Conservation (phyloP, 305 asterid genomes). For the Nicotiana rustica region DNA sequence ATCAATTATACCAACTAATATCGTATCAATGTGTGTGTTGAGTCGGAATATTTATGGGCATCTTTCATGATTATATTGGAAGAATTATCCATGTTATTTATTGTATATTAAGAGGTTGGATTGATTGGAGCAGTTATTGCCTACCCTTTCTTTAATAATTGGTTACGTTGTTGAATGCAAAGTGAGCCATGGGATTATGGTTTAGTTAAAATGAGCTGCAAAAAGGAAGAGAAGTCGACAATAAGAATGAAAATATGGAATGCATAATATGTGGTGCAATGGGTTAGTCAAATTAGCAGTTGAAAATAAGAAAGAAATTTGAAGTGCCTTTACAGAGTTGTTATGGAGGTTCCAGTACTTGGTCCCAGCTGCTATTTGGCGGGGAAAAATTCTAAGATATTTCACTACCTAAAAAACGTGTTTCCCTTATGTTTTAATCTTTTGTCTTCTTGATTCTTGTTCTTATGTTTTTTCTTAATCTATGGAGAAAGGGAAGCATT, state of each 20-base stretch:
- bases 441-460: neutral
- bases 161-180: conserved; percentile 14
- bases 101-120: neutral
- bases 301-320: neutral
- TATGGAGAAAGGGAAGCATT: neutral
- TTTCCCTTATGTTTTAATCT: neutral
- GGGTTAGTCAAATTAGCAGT: neutral
- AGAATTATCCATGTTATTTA: neutral
- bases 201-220: conserved; percentile 11
- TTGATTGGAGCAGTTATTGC: neutral
- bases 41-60: neutral
- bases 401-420: neutral
- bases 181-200: neutral
- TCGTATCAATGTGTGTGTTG: neutral
- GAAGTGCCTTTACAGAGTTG: neutral
- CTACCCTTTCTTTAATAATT: neutral
- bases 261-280: conserved; percentile 8
- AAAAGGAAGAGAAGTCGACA: neutral
- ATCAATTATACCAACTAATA: too few species aligned
- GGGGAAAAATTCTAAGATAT: neutral
- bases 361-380: neutral
- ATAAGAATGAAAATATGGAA: neutral
- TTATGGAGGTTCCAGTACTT: neutral
- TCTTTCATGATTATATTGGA: neutral
- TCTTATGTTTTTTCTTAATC: neutral